Evolutionary conservation across 2,329 filamentous ascomycete species (phyloP), one percentile per base, ranked within the genome.

Genomic region (Colletotrichum acutatum): DNA sequence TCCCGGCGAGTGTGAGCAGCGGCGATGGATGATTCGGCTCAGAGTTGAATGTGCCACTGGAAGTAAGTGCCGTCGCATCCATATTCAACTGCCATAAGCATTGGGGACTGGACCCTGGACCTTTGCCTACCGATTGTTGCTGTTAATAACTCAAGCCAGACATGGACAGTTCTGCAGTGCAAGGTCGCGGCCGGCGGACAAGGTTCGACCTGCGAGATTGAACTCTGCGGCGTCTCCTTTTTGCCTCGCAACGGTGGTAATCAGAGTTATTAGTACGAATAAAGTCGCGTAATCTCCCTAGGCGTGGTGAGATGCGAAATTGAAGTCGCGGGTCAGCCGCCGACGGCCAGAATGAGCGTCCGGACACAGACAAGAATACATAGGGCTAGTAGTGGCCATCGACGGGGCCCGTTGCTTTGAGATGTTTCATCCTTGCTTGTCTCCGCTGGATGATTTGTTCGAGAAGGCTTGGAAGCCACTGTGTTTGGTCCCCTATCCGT

Each of bases 391-490:
- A 61, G 34, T 34, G 60, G 46, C 46, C 66, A 72, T 72, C 66
- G 42, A 46, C 28, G 22, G 56, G 37, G 66, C 53, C 14, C 56
- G 66, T 16, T 70, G 59, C 34, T 30, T 34, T 24, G 42, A 34
- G 46, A 60, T 65, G 70, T 65, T 72, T 72, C 70, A 60, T 46
- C 60, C 56, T 65, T 46, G 66, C 34, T 14, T 54, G 54, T 54
- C 54, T 61, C 60, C 59, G 42, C 59, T n/a, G 37, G 37, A 46
- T 70, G 60, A 59, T 65, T 64, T 72, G 66, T 72, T 72, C 70
- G 70, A 72, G 70, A 72, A 72, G 60, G 24, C 61, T 46, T 64
- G 60, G 30, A 22, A 70, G 59, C 70, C 56, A 56, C 34, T 28
- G 52, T 7, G 28, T 26, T n/a, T 30, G 57, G 30, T 37, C 58